Evolutionary conservation across 768 basidiomycete species (phyloP), one percentile per base, ranked within the genome.

Genomic region (Phaffia australis): DNA sequence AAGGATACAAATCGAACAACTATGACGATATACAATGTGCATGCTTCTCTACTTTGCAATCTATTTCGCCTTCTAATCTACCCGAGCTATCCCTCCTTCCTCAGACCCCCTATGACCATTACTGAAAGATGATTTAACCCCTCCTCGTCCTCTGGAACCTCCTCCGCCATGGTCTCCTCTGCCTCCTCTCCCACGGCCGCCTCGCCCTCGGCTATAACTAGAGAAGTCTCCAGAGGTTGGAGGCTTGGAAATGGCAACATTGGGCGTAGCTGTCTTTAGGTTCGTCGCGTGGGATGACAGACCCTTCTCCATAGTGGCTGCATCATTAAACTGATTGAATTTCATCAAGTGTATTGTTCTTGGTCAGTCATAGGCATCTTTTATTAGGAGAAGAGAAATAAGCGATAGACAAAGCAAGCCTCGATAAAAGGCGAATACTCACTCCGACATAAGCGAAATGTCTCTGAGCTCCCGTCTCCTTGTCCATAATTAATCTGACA

Each of bases 401-500:
- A 47, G 21, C 18, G 29, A 21, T 27, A 32, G 27, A 9, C 18
- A 23, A 52, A 48, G 19, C 42, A 49, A 0, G 30, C 1, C 6
- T 15, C 15, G 50, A 32, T 25, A 57, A 48, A 11, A 23, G 52
- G 56, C 30, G 54, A 65, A 8, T 3, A 63, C 61, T 21, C 18
- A 67, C 58, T 32, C 57, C 50, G 14, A 60, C 63, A 50, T 69
- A 69, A 21, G 50, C 48, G 25, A 59, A 69, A 27, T 27, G 42
- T 50, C 64, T 63, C 52, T 59, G 56, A 19, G 42, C 21, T 21
- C 58, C 52, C 35, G 55, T 54, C 50, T 29, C 23, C 21, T 48
- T 55, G n/a, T 64, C 67, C n/a, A 60, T 59, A 18, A 57, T 46
- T 27, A 64, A 32, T 48, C 51, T 63, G 51, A 69, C 50, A n/a